Evolutionary conservation across 1,284 basidiomycete genomes (phyloP).

Genomic region (Pterulicium gracile): DNA sequence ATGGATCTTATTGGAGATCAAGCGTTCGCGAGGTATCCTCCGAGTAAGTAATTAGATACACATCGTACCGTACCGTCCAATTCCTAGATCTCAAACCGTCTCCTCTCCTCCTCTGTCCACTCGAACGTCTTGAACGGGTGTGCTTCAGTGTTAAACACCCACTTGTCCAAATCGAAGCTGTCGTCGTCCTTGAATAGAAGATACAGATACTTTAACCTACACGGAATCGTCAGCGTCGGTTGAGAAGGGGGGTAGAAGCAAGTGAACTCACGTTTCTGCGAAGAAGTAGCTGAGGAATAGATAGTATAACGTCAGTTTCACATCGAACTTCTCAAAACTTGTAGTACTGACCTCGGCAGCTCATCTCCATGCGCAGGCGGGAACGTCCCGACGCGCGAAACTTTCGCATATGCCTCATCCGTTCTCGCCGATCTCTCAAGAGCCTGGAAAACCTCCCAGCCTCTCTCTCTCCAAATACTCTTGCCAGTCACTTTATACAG

Average conservation of each 20-base stretch:
- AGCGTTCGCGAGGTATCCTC: too few relatives aligned
- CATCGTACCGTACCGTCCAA: neutral
- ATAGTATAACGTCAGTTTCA: too few relatives aligned
- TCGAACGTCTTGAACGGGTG: conserved; percentile 42
- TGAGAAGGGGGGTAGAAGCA: too few relatives aligned
- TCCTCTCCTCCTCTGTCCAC: conserved; percentile 25
- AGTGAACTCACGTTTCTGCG: conserved; percentile 36
- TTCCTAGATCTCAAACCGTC: neutral
- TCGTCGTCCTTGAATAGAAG: conserved; percentile 30
- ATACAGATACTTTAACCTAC: conserved; percentile 32
- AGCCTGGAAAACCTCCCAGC: conserved; percentile 49
- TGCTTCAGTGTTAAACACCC: conserved; percentile 59
- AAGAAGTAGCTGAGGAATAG: conserved; percentile 26
- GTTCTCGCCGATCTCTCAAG: conserved; percentile 34
- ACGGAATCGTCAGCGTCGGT: neutral
- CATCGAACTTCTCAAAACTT: too few relatives aligned
- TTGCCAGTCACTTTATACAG: conserved; percentile 42
- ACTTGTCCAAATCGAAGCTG: conserved; percentile 38
- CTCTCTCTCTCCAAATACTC: conserved; percentile 40
- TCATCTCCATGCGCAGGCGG: conserved; percentile 23
- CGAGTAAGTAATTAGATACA: too few relatives aligned
- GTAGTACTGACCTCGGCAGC: conserved; percentile 38
- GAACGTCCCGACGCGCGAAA: conserved; percentile 24
- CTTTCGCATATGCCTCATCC: conserved; percentile 29
- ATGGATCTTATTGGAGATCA: too few relatives aligned